Evolutionary conservation across 208 protist species (phyloP).

Genomic region (Trypanosoma scelopori): DNA sequence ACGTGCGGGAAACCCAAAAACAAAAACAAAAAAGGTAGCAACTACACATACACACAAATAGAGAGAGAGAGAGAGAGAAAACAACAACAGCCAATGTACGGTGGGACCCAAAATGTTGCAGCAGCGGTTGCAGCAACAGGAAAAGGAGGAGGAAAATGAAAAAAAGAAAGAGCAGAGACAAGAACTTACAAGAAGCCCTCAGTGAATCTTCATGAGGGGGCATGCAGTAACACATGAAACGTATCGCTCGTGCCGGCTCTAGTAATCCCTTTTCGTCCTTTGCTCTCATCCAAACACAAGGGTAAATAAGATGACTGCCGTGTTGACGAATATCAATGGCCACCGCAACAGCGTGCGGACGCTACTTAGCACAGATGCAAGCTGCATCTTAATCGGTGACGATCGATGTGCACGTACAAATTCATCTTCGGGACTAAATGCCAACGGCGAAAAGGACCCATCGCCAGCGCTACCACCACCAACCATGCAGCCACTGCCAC

Average conservation of each 20-base stretch:
- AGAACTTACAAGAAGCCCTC: not conserved
- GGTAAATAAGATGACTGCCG: constrained; percentile 59
- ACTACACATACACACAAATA: not conserved
- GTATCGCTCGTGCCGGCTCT: not conserved
- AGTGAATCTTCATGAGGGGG: not conserved
- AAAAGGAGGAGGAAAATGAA: too few relatives aligned
- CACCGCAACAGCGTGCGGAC: constrained; percentile 74
- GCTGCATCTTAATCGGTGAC: constrained; percentile 37
- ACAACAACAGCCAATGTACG: too few relatives aligned
- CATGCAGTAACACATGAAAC: constrained; percentile 6
- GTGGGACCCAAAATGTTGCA: not conserved
- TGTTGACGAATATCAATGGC: constrained; percentile 82
- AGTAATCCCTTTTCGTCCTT: not conserved
- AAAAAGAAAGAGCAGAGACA: constrained; percentile 1
- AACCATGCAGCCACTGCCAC: constrained; percentile 9
- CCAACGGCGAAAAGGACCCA: not conserved
- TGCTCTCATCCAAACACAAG: constrained; percentile 59
- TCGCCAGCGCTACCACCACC: constrained; percentile 8
- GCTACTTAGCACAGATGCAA: constrained; percentile 66
- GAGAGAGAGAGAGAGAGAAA: too few relatives aligned
- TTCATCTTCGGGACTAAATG: constrained; percentile 14
- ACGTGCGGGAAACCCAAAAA: not conserved
- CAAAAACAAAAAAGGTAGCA: constrained; percentile 18
- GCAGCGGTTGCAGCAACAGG: too few relatives aligned
- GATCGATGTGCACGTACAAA: not conserved